Evolutionary conservation across 768 basidiomycete species (phyloP).

Genomic region (Cystoderma amianthinum): DNA sequence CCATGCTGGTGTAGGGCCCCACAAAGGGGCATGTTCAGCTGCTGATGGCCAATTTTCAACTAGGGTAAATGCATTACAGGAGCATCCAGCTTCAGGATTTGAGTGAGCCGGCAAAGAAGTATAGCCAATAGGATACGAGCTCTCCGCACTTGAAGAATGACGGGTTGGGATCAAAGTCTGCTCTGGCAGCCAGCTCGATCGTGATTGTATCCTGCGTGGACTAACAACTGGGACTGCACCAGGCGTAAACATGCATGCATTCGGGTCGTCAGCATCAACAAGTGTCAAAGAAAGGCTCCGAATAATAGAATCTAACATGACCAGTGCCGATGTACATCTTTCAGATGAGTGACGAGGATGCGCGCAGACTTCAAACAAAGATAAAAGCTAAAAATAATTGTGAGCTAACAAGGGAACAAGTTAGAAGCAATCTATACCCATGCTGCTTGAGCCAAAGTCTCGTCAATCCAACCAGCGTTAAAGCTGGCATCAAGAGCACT

Average conservation of each 20-base stretch:
- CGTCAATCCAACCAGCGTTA: slow-evolving; percentile 66
- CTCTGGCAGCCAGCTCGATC: slow-evolving; percentile 11
- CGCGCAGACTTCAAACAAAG: slow-evolving; percentile 66
- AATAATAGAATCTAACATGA: slow-evolving; percentile 63
- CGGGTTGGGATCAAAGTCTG: not conserved
- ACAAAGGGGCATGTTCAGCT: slow-evolving; percentile 49
- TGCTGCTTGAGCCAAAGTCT: slow-evolving; percentile 67
- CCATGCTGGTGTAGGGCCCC: slow-evolving; percentile 65
- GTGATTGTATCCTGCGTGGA: slow-evolving; percentile 6
- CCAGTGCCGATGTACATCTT: slow-evolving; percentile 49
- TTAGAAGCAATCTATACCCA: too few species aligned
- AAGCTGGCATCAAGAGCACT: slow-evolving; percentile 64
- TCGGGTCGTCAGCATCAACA: slow-evolving; percentile 52
- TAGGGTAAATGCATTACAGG: slow-evolving; percentile 44
- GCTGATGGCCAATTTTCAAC: slow-evolving; percentile 42
- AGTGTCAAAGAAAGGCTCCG: slow-evolving; percentile 50
- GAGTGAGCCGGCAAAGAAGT: slow-evolving; percentile 4
- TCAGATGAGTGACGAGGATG: slow-evolving; percentile 53
- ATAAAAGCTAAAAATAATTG: slow-evolving; percentile 57
- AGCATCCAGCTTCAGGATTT: slow-evolving; percentile 25
- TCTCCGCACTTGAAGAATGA: not conserved
- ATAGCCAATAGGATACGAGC: slow-evolving; percentile 1
- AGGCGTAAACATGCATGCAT: slow-evolving; percentile 39
- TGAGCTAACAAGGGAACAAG: too few species aligned
- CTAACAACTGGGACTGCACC: slow-evolving; percentile 42